Percentiles rank a stretch among this genome's conserved stretches.
These are phyloP conservation scores for Wickerhamomyces sp. DNA, from an alignment of 1,139 yeast species.

Conservation along the genomic window DNA sequence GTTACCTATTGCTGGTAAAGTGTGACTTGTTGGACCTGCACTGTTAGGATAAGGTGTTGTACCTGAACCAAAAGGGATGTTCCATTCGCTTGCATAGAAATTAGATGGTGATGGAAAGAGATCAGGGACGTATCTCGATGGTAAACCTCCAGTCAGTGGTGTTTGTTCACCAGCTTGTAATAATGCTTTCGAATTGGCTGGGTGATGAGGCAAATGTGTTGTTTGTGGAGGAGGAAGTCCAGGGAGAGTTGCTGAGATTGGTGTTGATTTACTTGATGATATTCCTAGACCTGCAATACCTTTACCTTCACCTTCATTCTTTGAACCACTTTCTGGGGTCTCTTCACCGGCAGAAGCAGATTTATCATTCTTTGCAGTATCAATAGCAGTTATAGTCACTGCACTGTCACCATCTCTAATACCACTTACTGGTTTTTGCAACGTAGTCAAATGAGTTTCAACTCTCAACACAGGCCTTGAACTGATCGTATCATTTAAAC, in stretches of 20 bases:
- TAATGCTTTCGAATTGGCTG: slow-evolving; percentile 7
- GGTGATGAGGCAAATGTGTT: slow-evolving; percentile 10
- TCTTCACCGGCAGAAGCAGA: slow-evolving; percentile 4
- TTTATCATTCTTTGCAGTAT: slow-evolving; percentile 16
- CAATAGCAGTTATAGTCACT: slow-evolving; percentile 38
- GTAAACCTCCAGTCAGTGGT: slow-evolving; percentile 42
- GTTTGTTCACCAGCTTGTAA: slow-evolving; percentile 39
- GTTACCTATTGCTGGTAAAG: slow-evolving; percentile 1
- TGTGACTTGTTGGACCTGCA: slow-evolving; percentile 10
- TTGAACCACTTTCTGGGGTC: slow-evolving; percentile 11
- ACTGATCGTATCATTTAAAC: slow-evolving; percentile 12
- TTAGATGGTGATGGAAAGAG: slow-evolving; percentile 52
- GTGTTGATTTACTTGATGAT: slow-evolving; percentile 23
- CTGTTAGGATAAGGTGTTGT: slow-evolving; percentile 24
- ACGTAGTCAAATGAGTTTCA: slow-evolving; percentile 34
- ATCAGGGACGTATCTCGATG: slow-evolving; percentile 47
- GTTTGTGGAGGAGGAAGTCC: slow-evolving; percentile 22
- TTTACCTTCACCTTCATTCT: slow-evolving; percentile 8
- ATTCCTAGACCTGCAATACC: slow-evolving; percentile 18
- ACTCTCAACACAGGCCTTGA: slow-evolving; percentile 44
- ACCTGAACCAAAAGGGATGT: slow-evolving; percentile 26
- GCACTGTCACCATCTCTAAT: slow-evolving; percentile 26
- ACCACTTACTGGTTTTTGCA: background rate
- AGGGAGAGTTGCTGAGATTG: slow-evolving; percentile 25
- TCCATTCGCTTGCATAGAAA: slow-evolving; percentile 33